Percentiles rank a stretch among this genome's conserved stretches.
These are phyloP conservation scores for Hypoxylon sp. DNA, from an alignment of 2,329 filamentous ascomycete genomes.

Conservation along the genomic window DNA sequence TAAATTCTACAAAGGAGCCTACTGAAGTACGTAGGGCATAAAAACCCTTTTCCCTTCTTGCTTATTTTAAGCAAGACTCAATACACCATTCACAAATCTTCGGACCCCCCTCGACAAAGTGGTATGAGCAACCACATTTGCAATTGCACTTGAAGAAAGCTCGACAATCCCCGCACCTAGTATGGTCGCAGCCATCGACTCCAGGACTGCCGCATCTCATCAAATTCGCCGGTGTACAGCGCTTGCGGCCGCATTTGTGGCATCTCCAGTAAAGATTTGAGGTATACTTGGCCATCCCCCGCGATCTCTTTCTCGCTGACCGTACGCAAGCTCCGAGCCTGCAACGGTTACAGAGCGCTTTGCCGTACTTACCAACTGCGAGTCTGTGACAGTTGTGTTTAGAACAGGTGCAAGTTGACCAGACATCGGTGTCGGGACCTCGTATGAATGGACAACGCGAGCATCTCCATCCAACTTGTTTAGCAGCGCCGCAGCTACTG, in stretches of 20 bases:
- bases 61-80: constrained; percentile 11
- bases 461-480: constrained; percentile 49
- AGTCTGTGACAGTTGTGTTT: constrained; percentile 27
- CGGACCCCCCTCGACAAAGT: constrained; percentile 24
- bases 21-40: neutral
- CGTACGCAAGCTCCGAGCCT: neutral
- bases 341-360: constrained; percentile 36
- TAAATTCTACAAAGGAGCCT: neutral
- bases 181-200: constrained; percentile 32
- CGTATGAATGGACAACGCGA: constrained; percentile 40
- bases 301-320: neutral
- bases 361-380: constrained; percentile 20
- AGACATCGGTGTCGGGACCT: constrained; percentile 17
- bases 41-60: neutral
- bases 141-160: constrained; percentile 32
- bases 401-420: constrained; percentile 39
- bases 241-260: constrained; percentile 16
- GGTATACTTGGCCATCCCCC: neutral
- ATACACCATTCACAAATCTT: constrained; percentile 25
- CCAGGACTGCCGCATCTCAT: constrained; percentile 31
- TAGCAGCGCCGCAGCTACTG: constrained; percentile 36
- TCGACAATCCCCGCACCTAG: constrained; percentile 36
- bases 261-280: constrained; percentile 38
- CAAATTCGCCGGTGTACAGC: constrained; percentile 13
- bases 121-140: constrained; percentile 25